phyloP scores from a whole-genome alignment of 148 eudicot species.

The Pharnaceum exiguum region DNA sequence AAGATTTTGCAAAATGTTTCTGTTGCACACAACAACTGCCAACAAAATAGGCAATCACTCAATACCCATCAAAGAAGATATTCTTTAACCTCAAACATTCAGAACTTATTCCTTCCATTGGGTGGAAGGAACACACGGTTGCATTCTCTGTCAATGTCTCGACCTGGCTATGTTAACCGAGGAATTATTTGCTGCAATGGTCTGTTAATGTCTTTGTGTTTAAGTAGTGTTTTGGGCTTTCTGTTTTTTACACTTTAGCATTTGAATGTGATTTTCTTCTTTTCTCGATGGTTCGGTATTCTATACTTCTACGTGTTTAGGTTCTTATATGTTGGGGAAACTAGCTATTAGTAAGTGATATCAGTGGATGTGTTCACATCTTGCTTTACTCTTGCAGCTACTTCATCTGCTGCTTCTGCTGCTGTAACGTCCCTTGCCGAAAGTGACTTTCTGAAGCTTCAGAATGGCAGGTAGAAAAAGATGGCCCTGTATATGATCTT shows the following conservation, averaged over 20 bases:
- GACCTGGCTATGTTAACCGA: constrained; percentile 46
- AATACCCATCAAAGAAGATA: constrained; percentile 52
- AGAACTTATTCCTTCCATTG: constrained; percentile 60
- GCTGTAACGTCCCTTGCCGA: constrained; percentile 43
- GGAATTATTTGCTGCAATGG: constrained; percentile 81
- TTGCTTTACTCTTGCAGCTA: constrained; percentile 50
- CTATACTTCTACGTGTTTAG: not conserved
- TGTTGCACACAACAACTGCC: constrained; percentile 58
- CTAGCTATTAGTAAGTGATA: not conserved
- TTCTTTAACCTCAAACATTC: constrained; percentile 43
- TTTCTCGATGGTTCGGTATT: not conserved
- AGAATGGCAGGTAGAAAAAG: constrained; percentile 91
- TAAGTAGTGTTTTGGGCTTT: constrained; percentile 24
- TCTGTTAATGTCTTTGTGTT: constrained; percentile 55
- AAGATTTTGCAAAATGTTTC: constrained; percentile 79
- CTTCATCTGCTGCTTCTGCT: constrained; percentile 47
- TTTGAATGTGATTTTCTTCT: not conserved
- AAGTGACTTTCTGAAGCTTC: constrained; percentile 86
- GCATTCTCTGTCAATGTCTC: constrained; percentile 45
- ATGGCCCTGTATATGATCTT: too few species aligned
- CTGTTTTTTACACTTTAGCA: not conserved
- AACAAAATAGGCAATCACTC: constrained; percentile 66
- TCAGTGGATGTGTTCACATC: not conserved
- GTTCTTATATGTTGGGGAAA: not conserved
- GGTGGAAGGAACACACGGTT: constrained; percentile 71